Base-by-base conservation (phyloP, 306 rosid genomes). In the Carpinus fangiana region DNA sequence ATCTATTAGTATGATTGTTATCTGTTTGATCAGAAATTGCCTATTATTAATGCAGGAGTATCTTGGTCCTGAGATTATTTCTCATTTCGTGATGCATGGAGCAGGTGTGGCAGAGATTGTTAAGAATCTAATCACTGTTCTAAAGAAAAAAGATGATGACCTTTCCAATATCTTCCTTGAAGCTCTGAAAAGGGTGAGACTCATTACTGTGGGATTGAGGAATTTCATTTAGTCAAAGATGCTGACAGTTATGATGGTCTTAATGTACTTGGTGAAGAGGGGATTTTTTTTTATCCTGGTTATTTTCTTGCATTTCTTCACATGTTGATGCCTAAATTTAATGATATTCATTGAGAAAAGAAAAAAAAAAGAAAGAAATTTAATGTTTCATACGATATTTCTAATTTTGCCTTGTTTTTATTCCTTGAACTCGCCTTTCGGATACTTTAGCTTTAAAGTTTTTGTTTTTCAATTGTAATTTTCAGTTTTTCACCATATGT, bases 41-140 rank as follows among this genome's bases (percentile, higher is more conserved):
- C 73, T 70, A 55, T 81, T 53, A 57, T 65, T 62, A 55, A 61
- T 88, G 90, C 90, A 92, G 98, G 98, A 88, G 52, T 91, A 85
- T 83, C 98, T 92, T 77, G 97, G 93, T 82, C 84, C 98, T 17
- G 97, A 88, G 81, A 90, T 95, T 76, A 82, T 92, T 80, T 95
- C 98, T 76, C 93, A 88, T 83, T 91, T 83, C 78, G 90, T 88
- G 65, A 88, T 89, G 90, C 96, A 95, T 73, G 98, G 98, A 77
- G 54, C 91, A 73, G 83, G 87, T 79, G 92, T 90, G 73, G 81
- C 91, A 8, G 96, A 91, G 76, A 88, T 91, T 78, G 86, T 95
- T 78, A 95, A 91, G 81, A 74, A 88, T 87, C 86, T 95, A 61
- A 91, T 95, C 80, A 85, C 90, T 47, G 81, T 70, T 76, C 80